Base-by-base conservation (phyloP, 176 grass and related monocot genomes). In the Oryza glaberrima region DNA sequence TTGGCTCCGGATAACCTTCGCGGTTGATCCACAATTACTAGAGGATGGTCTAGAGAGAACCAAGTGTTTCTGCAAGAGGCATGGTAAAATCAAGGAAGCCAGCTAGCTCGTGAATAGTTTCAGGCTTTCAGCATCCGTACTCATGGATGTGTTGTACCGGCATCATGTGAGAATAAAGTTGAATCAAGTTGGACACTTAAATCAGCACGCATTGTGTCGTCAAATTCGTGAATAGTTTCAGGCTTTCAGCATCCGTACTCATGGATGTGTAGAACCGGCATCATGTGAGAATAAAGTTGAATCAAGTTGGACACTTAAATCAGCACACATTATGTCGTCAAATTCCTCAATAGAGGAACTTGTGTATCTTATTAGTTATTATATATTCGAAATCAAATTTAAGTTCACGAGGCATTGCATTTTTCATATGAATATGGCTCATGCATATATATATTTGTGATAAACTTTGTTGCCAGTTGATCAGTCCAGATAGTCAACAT, bases 1-100 rank as follows among this genome's bases (percentile, higher is more conserved):
- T n/a, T 96, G 91, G 91, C 78, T 93, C 4, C 86, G 94, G 0
- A 45, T 96, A 12, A 93, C 88, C 6, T 96, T 93, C 22, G 89
- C 88, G 0, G 67, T 88, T 2, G 89, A 91, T 67, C 88, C 81
- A 32, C 5, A n/a, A 22, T 67, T 87, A 66, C 91, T 96, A 9
- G 65, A 91, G 81, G 88, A 83, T 73, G 94, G 91, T 8, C 66
- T 96, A 20, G 81, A 83, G 14, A 79, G 91, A 65, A 38, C 93
- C 23, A 83, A 91, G 48, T 96, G 73, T 43, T 96, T 96, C 78
- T 96, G 86, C 67, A 22, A 81, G 15, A 91, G 89, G 75, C 94
- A 96, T 83, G 61, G 47, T 2, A 91, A 93, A 38, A 19, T 17
- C 0, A 77, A 70, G 19, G 11, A 71, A 74, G 23, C 6, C 11